A percentile compares a stretch with the other conserved stretches of the same genome.
phyloP scores from a whole-genome alignment of 73 alveolate genomes.

The Durusdinium trenchii region DNA sequence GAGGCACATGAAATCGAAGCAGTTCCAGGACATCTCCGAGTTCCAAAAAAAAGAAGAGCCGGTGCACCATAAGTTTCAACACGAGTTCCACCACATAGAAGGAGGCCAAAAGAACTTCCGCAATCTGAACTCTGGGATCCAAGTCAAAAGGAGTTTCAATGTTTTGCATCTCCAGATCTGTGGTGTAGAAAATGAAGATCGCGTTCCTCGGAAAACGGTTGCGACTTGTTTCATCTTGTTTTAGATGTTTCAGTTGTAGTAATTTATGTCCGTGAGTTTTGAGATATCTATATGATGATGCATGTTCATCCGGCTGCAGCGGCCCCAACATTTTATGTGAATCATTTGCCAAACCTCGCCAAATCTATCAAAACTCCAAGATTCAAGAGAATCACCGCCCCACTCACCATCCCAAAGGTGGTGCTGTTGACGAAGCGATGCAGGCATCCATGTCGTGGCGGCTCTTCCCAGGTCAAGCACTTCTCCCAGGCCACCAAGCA shows the following conservation, averaged over 20 bases:
- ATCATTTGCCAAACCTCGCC: too few relatives aligned
- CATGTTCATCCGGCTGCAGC: too few relatives aligned
- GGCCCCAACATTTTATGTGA: too few relatives aligned
- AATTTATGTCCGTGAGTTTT: too few relatives aligned
- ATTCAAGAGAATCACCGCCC: slow-evolving; percentile 7
- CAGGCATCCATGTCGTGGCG: neutral
- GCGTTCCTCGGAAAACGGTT: too few relatives aligned
- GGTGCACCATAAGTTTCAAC: slow-evolving; percentile 8
- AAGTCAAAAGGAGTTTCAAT: neutral
- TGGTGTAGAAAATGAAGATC: slow-evolving; percentile 17
- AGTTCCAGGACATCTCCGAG: slow-evolving; percentile 6
- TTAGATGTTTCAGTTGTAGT: too few relatives aligned
- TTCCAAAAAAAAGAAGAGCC: neutral
- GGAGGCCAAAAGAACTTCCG: neutral
- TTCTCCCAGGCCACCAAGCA: neutral
- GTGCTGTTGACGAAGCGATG: neutral
- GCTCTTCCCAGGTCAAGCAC: neutral
- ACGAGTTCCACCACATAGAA: slow-evolving; percentile 16
- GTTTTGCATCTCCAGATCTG: slow-evolving; percentile 30
- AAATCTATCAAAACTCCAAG: too few relatives aligned
- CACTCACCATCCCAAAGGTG: neutral
- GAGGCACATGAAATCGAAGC: slow-evolving; percentile 7
- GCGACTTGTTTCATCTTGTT: too few relatives aligned
- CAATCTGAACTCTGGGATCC: neutral
- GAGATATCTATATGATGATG: too few relatives aligned